Percentiles rank a stretch among this genome's conserved stretches.
Evolutionary conservation across 1,284 basidiomycete species (phyloP).

Genomic region (Ceratobasidium sp.): DNA sequence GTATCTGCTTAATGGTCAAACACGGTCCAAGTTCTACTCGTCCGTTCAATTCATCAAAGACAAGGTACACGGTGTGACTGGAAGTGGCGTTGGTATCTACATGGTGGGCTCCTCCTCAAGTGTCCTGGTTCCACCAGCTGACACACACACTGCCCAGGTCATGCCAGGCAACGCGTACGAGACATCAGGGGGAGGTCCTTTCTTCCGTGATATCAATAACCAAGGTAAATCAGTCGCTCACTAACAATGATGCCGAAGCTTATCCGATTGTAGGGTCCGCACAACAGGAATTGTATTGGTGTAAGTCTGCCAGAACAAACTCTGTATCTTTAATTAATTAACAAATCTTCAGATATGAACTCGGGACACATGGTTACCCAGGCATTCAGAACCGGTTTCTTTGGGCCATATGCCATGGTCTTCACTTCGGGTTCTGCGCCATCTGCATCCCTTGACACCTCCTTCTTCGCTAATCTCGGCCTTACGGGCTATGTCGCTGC

Average conservation of each 20-base stretch:
- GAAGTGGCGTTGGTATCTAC: constrained; percentile 33
- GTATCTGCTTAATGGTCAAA: constrained; percentile 55
- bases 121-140: not conserved
- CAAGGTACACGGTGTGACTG: constrained; percentile 31
- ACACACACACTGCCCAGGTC: constrained; percentile 42
- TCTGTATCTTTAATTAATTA: not conserved
- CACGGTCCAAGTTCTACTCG: constrained; percentile 53
- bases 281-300: constrained; percentile 41
- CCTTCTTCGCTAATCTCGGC: constrained; percentile 55
- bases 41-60: constrained; percentile 30
- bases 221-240: constrained; percentile 20
- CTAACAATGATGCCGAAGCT: not conserved
- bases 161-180: constrained; percentile 55
- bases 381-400: constrained; percentile 36
- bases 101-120: constrained; percentile 1
- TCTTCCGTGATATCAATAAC: constrained; percentile 42
- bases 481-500: constrained; percentile 56
- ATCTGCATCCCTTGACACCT: constrained; percentile 49
- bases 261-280: not conserved
- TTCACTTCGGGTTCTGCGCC: constrained; percentile 35
- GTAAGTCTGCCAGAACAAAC: constrained; percentile 6
- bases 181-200: constrained; percentile 53
- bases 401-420: constrained; percentile 41
- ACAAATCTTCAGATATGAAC: constrained; percentile 38
- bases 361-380: constrained; percentile 40